Evolutionary conservation across 2,329 filamentous ascomycete genomes (phyloP).

Genomic region (Graphilbum fragrans): DNA sequence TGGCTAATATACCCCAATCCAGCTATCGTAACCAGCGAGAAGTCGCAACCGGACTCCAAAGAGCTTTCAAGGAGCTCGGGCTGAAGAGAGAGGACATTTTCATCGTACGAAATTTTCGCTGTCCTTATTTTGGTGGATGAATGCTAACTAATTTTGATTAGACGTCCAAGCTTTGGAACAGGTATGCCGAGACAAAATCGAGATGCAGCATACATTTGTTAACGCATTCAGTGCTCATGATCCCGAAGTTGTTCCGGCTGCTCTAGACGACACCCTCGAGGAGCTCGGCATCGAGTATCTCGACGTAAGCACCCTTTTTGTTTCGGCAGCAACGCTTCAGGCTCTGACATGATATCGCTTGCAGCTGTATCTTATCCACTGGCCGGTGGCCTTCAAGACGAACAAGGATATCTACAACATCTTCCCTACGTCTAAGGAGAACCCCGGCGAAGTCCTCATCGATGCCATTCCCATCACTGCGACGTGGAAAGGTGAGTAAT

Average conservation of each 20-base stretch:
- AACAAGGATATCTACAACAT: background rate
- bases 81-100: slow-evolving; percentile 44
- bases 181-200: slow-evolving; percentile 34
- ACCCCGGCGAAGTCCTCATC: slow-evolving; percentile 19
- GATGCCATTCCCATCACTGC: slow-evolving; percentile 18
- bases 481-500: slow-evolving; percentile 26
- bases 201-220: no score
- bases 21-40: slow-evolving; percentile 43
- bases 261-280: slow-evolving; percentile 41
- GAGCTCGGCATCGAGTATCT: slow-evolving; percentile 45
- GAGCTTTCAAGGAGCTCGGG: slow-evolving; percentile 32
- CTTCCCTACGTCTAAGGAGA: background rate
- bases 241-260: slow-evolving; percentile 44
- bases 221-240: no score
- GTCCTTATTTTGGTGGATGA: no score
- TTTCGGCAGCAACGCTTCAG: background rate
- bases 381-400: slow-evolving; percentile 37
- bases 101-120: slow-evolving; percentile 17
- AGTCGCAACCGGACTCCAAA: slow-evolving; percentile 41
- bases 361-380: slow-evolving; percentile 50
- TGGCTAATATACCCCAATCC: no score
- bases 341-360: background rate
- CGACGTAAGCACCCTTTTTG: slow-evolving; percentile 24
- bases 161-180: slow-evolving; percentile 56
- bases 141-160: no score